Evolutionary conservation across 106 monocot species (phyloP), one percentile per base, ranked within the genome.

Genomic region (Acorus gramineus): DNA sequence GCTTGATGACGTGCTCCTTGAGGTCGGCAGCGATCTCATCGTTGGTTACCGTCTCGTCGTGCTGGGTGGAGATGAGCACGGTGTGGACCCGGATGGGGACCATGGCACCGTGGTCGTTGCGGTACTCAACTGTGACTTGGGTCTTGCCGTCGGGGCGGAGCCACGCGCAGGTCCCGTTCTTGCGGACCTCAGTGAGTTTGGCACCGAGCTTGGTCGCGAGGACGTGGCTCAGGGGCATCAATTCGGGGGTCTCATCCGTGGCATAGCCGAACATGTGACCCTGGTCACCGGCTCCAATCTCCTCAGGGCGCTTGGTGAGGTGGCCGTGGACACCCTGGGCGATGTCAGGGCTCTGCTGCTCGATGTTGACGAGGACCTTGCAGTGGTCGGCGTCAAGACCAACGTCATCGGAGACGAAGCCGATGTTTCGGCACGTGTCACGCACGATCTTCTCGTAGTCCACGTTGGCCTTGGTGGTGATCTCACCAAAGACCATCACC

Each of bases 401-500:
- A 8, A 65, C 65, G 28, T 65, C 65, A 52, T 52, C 28, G 6
- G 65, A 65, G 10, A 49, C 49, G 52, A 65, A 65, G 48, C 65
- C 65, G 42, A 65, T 65, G 2, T 12, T 11, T 14, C 52, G 65
- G 65, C 65, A 65, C 2, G 65, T 65, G 14, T 65, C 52, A 1
- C 65, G 65, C 42, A 65, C 65, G 11, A 65, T 65, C 51, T 65
- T 65, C 65, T 65, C 65, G 8, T 65, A 65, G 14, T 65, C 51
- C 0, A 65, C 65, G 7, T 57, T 11, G 14, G 68, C 68, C 57
- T 56, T 57, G 57, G 68, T 68, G 11, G 68, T 68, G 68, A 68
- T 68, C 55, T 68, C 68, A 4, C 68, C 68, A n/a, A 68, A 68
- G 47, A 68, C 57, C 68, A 68, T 68, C 12, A 70, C 60, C 43